Evolutionary conservation across 768 basidiomycete genomes (phyloP).

Genomic region (Rhodotorula toruloides): DNA sequence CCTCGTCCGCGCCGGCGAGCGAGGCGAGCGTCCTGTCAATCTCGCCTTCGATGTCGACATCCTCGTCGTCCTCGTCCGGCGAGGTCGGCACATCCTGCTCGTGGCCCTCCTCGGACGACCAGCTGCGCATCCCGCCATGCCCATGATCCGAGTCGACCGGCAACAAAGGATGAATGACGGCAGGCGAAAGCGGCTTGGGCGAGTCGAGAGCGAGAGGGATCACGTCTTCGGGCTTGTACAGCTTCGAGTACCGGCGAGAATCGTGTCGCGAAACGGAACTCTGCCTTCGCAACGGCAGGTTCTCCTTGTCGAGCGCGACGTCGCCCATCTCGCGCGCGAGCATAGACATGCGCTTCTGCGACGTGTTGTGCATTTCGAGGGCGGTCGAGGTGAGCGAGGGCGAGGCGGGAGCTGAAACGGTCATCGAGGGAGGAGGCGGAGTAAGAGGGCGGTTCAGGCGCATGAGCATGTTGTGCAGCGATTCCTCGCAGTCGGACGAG

Average conservation of each 20-base stretch:
- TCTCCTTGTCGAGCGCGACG: conserved; percentile 18
- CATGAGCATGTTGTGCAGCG: conserved; percentile 31
- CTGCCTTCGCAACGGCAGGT: background rate
- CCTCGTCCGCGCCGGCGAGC: background rate
- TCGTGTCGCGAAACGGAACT: background rate
- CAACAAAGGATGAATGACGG: background rate
- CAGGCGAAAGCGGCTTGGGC: conserved; percentile 2
- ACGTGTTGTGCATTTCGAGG: conserved; percentile 26
- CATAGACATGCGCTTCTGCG: conserved; percentile 13
- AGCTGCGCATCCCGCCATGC: background rate
- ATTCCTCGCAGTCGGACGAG: conserved; percentile 32
- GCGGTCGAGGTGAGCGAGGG: conserved; percentile 16
- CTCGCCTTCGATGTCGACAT: conserved; percentile 18
- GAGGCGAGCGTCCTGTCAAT: conserved; percentile 26
- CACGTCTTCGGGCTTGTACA: conserved; percentile 18
- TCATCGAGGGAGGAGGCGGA: conserved; percentile 2
- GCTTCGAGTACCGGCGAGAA: conserved; percentile 10
- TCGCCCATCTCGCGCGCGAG: conserved; percentile 22
- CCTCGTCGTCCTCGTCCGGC: background rate
- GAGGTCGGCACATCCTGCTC: background rate
- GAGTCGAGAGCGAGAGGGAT: background rate
- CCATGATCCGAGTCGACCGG: background rate
- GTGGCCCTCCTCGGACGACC: conserved; percentile 7
- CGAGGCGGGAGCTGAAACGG: background rate
- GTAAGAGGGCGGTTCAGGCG: conserved; percentile 35